A percentile compares a stretch with the other conserved stretches of the same genome.
Evolutionary conservation across 1,284 basidiomycete genomes (phyloP).

Genomic region (Earliella scabrosa): DNA sequence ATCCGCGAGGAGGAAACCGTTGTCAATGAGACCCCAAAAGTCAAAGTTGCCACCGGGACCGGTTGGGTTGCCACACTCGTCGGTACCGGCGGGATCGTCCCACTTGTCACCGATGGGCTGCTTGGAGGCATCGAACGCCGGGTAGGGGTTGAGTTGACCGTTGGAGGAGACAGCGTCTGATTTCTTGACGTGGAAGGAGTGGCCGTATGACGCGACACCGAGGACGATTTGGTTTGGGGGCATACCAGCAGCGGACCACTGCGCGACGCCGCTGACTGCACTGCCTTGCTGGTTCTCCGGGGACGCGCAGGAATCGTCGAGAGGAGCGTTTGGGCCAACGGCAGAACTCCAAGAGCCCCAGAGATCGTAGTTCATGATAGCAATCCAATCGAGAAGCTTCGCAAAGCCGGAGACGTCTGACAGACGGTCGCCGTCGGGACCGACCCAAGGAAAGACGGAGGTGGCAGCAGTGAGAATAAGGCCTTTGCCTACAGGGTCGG

Average conservation of each 20-base stretch:
- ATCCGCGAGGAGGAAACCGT: slow-evolving; percentile 54
- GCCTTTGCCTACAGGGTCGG: slow-evolving; percentile 55
- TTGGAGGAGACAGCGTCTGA: slow-evolving; percentile 41
- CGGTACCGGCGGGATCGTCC: slow-evolving; percentile 50
- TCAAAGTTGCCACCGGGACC: slow-evolving; percentile 55
- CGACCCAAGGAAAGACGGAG: slow-evolving; percentile 70
- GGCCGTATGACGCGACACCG: slow-evolving; percentile 81
- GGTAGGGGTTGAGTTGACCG: slow-evolving; percentile 44
- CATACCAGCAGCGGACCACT: slow-evolving; percentile 82
- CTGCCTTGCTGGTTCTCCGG: slow-evolving; percentile 69
- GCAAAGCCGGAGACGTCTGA: slow-evolving; percentile 73
- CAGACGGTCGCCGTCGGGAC: slow-evolving; percentile 57
- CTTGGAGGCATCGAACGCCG: slow-evolving; percentile 48
- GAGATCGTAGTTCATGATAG: slow-evolving; percentile 91
- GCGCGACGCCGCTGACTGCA: slow-evolving; percentile 70
- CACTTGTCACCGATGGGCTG: slow-evolving; percentile 60
- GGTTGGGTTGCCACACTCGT: slow-evolving; percentile 55
- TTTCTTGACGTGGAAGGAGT: slow-evolving; percentile 56
- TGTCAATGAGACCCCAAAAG: slow-evolving; percentile 62
- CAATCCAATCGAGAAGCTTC: slow-evolving; percentile 76
- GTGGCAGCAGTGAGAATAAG: slow-evolving; percentile 79
- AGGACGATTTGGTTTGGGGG: slow-evolving; percentile 80
- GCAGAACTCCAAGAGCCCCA: slow-evolving; percentile 50
- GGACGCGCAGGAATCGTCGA: slow-evolving; percentile 76
- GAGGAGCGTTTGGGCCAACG: slow-evolving; percentile 83